phyloP scores from a whole-genome alignment of 2,329 filamentous ascomycete genomes.

The Trichoderma sp. region DNA sequence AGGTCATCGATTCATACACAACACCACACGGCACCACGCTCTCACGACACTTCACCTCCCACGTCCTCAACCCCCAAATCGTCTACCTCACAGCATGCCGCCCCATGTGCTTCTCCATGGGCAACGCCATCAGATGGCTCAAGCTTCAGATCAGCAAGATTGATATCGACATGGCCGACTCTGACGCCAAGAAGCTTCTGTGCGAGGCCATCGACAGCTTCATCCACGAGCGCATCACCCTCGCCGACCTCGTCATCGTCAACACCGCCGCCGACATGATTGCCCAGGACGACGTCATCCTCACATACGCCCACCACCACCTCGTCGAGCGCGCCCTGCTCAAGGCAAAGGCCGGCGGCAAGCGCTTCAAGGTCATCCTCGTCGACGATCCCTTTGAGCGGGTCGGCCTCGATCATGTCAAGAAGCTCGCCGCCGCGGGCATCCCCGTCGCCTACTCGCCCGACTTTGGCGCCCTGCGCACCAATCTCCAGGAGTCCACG shows the following conservation, averaged over 20 bases:
- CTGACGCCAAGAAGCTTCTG: slow-evolving; percentile 75
- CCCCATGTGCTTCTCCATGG: slow-evolving; percentile 95
- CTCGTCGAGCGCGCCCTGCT: slow-evolving; percentile 82
- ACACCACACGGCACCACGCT: slow-evolving; percentile 83
- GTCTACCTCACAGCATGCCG: slow-evolving; percentile 90
- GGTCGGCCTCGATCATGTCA: slow-evolving; percentile 60
- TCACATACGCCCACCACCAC: slow-evolving; percentile 83
- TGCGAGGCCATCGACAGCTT: slow-evolving; percentile 83
- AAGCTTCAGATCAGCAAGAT: slow-evolving; percentile 91
- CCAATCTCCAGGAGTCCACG: slow-evolving; percentile 64
- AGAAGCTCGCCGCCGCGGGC: slow-evolving; percentile 63
- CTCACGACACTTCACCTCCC: slow-evolving; percentile 84
- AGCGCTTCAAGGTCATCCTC: slow-evolving; percentile 77
- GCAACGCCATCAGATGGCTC: slow-evolving; percentile 91
- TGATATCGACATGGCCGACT: slow-evolving; percentile 79
- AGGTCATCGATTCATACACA: slow-evolving; percentile 91
- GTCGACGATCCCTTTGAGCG: slow-evolving; percentile 67
- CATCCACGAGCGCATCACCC: slow-evolving; percentile 83
- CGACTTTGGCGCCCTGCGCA: slow-evolving; percentile 70
- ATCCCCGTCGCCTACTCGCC: slow-evolving; percentile 79
- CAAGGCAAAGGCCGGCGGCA: slow-evolving; percentile 66
- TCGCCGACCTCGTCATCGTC: slow-evolving; percentile 84
- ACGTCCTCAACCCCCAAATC: slow-evolving; percentile 91
- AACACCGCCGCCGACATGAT: slow-evolving; percentile 74
- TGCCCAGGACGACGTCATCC: slow-evolving; percentile 72